phyloP scores from a whole-genome alignment of 2,329 filamentous ascomycete species.

The Didymella sp. region DNA sequence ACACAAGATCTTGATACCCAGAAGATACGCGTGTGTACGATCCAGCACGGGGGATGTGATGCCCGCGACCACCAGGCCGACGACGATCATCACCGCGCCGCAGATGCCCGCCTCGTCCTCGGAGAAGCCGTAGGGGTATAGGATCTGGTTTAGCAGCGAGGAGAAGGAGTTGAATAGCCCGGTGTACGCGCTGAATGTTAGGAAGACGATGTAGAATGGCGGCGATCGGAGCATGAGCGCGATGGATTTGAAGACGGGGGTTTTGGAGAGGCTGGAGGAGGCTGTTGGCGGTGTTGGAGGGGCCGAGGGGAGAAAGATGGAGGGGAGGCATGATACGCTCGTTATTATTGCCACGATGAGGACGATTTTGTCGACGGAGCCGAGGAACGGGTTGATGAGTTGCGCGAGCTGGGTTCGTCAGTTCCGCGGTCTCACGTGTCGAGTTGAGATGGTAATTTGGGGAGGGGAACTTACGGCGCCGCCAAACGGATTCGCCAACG shows the following conservation, averaged over 20 bases:
- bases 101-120: conserved; percentile 88
- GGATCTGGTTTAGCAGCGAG: conserved; percentile 86
- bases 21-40: conserved; percentile 78
- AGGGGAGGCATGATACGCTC: conserved; percentile 72
- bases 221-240: conserved; percentile 58
- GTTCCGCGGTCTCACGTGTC: neutral
- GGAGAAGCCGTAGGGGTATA: conserved; percentile 82
- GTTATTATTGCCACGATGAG: conserved; percentile 85
- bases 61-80: conserved; percentile 80
- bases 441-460: neutral
- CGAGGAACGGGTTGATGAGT: conserved; percentile 80
- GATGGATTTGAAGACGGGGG: conserved; percentile 63
- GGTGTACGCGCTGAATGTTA: conserved; percentile 85
- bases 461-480: conserved; percentile 66
- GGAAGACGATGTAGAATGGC: conserved; percentile 80
- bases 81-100: conserved; percentile 86
- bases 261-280: conserved; percentile 63
- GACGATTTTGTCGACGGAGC: conserved; percentile 80
- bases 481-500: conserved; percentile 87
- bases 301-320: conserved; percentile 77
- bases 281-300: conserved; percentile 81
- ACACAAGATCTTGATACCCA: conserved; percentile 74
- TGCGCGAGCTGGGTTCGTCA: conserved; percentile 64
- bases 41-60: conserved; percentile 83
- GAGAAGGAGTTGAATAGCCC: conserved; percentile 94